A percentile compares a stretch with the other conserved stretches of the same genome.
Evolutionary conservation across 768 basidiomycete species (phyloP).

Genomic region (Xerocomellus chrysenteron): DNA sequence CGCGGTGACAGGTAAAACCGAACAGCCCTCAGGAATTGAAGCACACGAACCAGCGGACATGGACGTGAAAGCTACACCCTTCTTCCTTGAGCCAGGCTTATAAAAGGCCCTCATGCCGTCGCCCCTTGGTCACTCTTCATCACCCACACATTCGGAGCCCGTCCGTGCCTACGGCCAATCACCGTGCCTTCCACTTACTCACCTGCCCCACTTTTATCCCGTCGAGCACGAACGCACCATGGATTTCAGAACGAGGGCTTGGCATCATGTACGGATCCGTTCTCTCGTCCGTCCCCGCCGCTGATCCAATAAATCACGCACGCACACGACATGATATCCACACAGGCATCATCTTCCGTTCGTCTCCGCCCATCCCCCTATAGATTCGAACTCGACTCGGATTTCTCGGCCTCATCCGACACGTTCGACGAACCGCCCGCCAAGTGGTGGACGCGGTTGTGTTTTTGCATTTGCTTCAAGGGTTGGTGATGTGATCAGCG

Average conservation of each 20-base stretch:
- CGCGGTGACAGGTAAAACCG: slow-evolving; percentile 1
- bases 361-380: slow-evolving; percentile 14
- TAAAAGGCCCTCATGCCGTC: slow-evolving; percentile 1
- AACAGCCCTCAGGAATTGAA: neutral
- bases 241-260: slow-evolving; percentile 1
- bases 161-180: neutral
- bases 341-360: slow-evolving; percentile 7
- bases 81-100: slow-evolving; percentile 10
- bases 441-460: slow-evolving; percentile 22
- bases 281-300: neutral
- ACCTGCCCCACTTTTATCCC: neutral
- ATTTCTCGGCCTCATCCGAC: slow-evolving; percentile 27
- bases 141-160: slow-evolving; percentile 2
- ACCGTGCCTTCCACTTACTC: neutral
- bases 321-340: neutral
- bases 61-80: slow-evolving; percentile 5
- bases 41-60: neutral
- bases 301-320: neutral
- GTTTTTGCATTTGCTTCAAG: slow-evolving; percentile 23
- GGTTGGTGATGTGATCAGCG: slow-evolving; percentile 19
- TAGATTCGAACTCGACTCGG: slow-evolving; percentile 24
- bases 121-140: neutral
- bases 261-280: slow-evolving; percentile 11
- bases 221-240: slow-evolving; percentile 3
- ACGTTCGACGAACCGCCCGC: slow-evolving; percentile 20